Evolutionary conservation across 768 basidiomycete genomes (phyloP), one percentile per base, ranked within the genome.

Genomic region (Tulasnella sp.): DNA sequence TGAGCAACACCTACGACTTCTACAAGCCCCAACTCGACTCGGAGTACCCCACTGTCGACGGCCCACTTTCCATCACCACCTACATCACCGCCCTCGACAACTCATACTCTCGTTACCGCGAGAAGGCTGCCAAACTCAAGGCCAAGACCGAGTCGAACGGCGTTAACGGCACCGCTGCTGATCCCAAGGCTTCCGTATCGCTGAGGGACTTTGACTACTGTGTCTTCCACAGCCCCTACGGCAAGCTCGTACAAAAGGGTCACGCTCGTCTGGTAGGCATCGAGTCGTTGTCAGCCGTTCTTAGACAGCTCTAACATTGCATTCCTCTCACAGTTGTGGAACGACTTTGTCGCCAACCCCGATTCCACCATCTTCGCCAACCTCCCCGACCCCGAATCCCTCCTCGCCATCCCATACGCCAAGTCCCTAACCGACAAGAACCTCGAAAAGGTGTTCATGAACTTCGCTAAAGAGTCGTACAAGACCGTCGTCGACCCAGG

Each of bases 1-100:
- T 98, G 91, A 90, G 90, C 74, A 96, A 99, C 84, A 93, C 90
- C 0, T 98, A 96, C 81, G 97, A 99, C 82, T 98, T 98, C 81
- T 99, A 97, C 89, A 99, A 99, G 84, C 97, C 97, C 64, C 89
- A 93, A 77, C 88, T 98, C 26, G 89, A 90, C 71, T 95, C 94
- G 26, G 94, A 95, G 80, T 96, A 95, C 80, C 97, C 97, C 74
- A 91, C 92, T 77, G 96, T 99, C 65, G 96, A 99, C 78, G 97
- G 97, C 2, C 97, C 96, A 5, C 90, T 96, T 62, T 96, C 97
- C 8, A 91, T 97, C 73, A 91, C 92, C 69, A 94, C 93, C 52
- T 99, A 99, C 83, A 89, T 95, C 77, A 89, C 91, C 73, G 94
- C 96, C 40, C 86, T 99, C 73, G 97, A 99, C 80, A 86, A 87